phyloP scores from a whole-genome alignment of 2,329 filamentous ascomycete genomes.

The Basipetospora chlamydospora region DNA sequence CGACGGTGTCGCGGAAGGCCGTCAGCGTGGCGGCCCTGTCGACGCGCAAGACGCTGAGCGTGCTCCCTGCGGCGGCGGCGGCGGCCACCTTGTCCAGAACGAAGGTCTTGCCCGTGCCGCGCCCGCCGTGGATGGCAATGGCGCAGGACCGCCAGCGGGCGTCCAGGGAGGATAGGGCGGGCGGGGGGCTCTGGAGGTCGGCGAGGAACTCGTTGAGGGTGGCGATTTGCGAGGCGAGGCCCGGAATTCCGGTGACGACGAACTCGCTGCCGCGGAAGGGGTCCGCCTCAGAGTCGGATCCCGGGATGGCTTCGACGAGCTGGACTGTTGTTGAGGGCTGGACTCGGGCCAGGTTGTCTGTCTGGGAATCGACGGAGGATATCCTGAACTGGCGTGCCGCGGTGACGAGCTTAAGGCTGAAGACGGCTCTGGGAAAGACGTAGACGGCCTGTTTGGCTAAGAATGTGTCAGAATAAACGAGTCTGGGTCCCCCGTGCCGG shows the following conservation, averaged over 20 bases:
- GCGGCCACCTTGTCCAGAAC: constrained; percentile 55
- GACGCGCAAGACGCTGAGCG: constrained; percentile 44
- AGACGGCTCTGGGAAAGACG: constrained; percentile 53
- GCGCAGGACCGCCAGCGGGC: constrained; percentile 28
- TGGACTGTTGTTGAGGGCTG: constrained; percentile 19
- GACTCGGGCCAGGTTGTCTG: constrained; percentile 29
- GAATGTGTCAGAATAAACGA: too few species aligned
- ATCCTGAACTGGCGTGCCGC: constrained; percentile 34
- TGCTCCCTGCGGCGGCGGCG: constrained; percentile 54
- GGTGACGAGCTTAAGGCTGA: constrained; percentile 40
- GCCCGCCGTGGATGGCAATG: constrained; percentile 65
- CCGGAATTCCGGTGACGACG: constrained; percentile 45
- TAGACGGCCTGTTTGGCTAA: constrained; percentile 45
- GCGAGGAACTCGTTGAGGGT: constrained; percentile 52
- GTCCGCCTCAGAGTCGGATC: not conserved
- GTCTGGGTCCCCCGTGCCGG: too few species aligned
- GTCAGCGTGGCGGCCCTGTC: constrained; percentile 39
- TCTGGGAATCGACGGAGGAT: constrained; percentile 37
- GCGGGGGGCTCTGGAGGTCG: constrained; percentile 1
- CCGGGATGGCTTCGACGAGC: not conserved
- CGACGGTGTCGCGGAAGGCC: constrained; percentile 53
- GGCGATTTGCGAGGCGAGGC: constrained; percentile 47
- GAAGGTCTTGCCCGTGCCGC: constrained; percentile 72
- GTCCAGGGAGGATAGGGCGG: not conserved
- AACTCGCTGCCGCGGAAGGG: constrained; percentile 19